Conservation (phyloP, 768 basidiomycete genomes). For the Mycena galopus region DNA sequence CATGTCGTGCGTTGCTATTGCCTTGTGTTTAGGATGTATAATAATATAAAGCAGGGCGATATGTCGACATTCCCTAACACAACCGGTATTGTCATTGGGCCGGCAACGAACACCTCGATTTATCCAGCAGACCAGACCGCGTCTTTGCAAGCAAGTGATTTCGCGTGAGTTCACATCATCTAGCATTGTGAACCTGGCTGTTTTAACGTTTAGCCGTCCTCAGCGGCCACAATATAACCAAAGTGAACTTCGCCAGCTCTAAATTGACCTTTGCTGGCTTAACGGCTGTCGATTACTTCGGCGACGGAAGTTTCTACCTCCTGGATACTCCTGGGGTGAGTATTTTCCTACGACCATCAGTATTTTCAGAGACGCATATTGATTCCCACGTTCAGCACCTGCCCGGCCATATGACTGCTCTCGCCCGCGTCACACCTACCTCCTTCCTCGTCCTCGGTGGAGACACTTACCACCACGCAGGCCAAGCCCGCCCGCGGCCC, state of each 20-base stretch:
- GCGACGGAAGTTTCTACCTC: conserved; percentile 32
- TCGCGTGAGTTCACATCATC: conserved; percentile 16
- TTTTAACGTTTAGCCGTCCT: not conserved
- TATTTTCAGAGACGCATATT: not conserved
- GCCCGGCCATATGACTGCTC: conserved; percentile 16
- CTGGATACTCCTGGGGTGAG: conserved; percentile 29
- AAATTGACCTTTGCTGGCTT: conserved; percentile 26
- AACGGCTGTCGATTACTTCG: conserved; percentile 26
- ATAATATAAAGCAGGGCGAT: conserved; percentile 4
- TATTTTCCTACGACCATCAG: not conserved
- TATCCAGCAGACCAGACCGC: conserved; percentile 20
- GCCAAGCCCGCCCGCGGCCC: conserved; percentile 24
- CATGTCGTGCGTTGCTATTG: conserved; percentile 10
- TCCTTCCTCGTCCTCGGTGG: conserved; percentile 26
- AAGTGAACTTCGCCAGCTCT: conserved; percentile 20
- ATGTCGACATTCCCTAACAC: conserved; percentile 33
- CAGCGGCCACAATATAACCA: conserved; percentile 27
- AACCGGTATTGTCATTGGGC: conserved; percentile 26
- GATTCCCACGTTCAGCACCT: not conserved
- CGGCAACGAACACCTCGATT: conserved; percentile 8
- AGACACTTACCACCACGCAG: conserved; percentile 29
- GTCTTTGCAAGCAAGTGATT: conserved; percentile 20
- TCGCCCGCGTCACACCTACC: conserved; percentile 26
- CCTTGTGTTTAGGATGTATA: not conserved
- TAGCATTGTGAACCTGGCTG: not conserved